These are phyloP conservation scores for Tetracentron sinense DNA, from an alignment of 164 flowering plant genomes.

Conservation along the genomic window DNA sequence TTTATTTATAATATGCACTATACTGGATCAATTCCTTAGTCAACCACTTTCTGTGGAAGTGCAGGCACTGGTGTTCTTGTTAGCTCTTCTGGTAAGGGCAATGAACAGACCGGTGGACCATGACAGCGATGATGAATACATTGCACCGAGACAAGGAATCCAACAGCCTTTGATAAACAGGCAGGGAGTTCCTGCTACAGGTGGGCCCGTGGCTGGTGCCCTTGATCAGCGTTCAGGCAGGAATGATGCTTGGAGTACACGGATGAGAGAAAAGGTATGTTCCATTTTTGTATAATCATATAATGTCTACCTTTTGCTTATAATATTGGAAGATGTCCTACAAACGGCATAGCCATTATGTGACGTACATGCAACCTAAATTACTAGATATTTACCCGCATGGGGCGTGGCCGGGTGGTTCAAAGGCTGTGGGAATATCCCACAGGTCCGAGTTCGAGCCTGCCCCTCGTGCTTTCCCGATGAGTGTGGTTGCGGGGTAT, in stretches of 20 bases:
- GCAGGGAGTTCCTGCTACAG: conserved; percentile 54
- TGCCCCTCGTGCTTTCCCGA: too few relatives aligned
- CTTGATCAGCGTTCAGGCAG: conserved; percentile 68
- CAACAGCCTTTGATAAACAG: conserved; percentile 67
- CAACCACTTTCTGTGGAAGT: conserved; percentile 6
- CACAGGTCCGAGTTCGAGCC: too few relatives aligned
- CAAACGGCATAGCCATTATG: neutral
- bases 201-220: conserved; percentile 60
- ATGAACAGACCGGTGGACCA: conserved; percentile 68
- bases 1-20: too few relatives aligned
- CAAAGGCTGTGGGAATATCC: too few relatives aligned
- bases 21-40: neutral
- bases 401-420: too few relatives aligned
- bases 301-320: too few relatives aligned
- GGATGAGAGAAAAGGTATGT: conserved; percentile 85
- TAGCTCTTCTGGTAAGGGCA: conserved; percentile 66
- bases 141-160: conserved; percentile 47
- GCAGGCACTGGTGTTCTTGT: conserved; percentile 74
- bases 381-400: too few relatives aligned
- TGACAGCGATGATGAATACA: conserved; percentile 84
- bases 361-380: neutral
- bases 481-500: too few relatives aligned
- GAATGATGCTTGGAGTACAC: conserved; percentile 90
- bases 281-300: neutral
- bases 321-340: neutral